These are phyloP conservation scores for Flaveria brownii DNA, from an alignment of 129 eudicot genomes.

Conservation along the genomic window DNA sequence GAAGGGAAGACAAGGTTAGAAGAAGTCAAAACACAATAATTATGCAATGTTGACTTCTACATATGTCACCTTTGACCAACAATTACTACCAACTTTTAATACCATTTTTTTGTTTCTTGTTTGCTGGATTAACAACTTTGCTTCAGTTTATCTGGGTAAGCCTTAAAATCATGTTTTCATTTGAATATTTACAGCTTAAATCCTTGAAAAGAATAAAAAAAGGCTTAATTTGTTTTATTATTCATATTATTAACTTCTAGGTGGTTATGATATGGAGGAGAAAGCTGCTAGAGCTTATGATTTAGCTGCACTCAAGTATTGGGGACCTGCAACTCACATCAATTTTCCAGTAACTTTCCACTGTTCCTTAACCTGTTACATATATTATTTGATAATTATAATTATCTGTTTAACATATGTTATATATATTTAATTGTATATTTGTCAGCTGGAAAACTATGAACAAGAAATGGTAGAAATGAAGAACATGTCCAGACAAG, in stretches of 20 bases:
- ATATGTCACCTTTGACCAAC: slow-evolving; percentile 33
- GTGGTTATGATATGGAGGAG: slow-evolving; percentile 94
- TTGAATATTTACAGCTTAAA: background rate
- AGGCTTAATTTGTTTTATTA: background rate
- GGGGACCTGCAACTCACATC: slow-evolving; percentile 94
- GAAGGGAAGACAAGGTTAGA: slow-evolving; percentile 94
- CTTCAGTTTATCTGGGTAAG: slow-evolving; percentile 72
- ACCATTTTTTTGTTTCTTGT: slow-evolving; percentile 33
- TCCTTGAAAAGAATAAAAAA: background rate
- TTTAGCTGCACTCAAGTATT: slow-evolving; percentile 92
- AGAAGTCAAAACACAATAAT: slow-evolving; percentile 20
- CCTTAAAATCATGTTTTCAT: slow-evolving; percentile 8
- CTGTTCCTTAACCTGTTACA: slow-evolving; percentile 7
- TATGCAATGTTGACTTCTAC: slow-evolving; percentile 30
- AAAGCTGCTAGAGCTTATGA: slow-evolving; percentile 94
- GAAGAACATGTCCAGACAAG: slow-evolving; percentile 97
- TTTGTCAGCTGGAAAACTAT: slow-evolving; percentile 76
- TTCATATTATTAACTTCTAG: slow-evolving; percentile 33
- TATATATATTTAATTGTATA: background rate
- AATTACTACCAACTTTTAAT: slow-evolving; percentile 23
- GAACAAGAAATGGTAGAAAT: slow-evolving; percentile 76
- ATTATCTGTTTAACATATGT: background rate
- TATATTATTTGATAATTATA: background rate
- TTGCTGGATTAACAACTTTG: slow-evolving; percentile 35
- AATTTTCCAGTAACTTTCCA: slow-evolving; percentile 63